Evolutionary conservation across 2,329 filamentous ascomycete species (phyloP), one percentile per base, ranked within the genome.

Genomic region (Fusarium sp.): DNA sequence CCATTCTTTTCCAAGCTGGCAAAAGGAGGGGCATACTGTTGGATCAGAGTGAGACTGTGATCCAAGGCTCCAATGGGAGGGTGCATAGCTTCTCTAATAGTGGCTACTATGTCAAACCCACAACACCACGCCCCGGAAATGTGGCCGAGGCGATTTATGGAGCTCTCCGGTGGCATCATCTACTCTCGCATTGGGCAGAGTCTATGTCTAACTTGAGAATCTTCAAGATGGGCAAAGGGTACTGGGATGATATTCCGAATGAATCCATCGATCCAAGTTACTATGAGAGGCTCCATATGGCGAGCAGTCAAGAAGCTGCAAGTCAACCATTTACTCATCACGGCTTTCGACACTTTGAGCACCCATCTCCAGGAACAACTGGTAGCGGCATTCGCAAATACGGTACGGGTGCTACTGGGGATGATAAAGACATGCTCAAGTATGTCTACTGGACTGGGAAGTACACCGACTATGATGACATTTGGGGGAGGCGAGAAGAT

Each of bases 1-100:
- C 80, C 3, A 83, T 85, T 27, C 58, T 81, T 9, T 64, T 62
- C 25, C 45, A 62, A 8, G 65, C 62, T 1, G 4, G 22, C 3
- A 52, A 66, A 14, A 47, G 25, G 30, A 11, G 20, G 1, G 32
- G 54, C 2, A 45, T 43, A 14, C 3, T 6, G 3, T 38, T 32
- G 4, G 63, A 69, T 22, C n/a, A n/a, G 12, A 62, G 17, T 32
- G 35, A 43, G 4, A 59, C 58, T 10, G 9, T 25, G 1, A 8
- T 63, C 4, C 6, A 33, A 10, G 20, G 27, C 8, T 65, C 14
- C 2, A 6, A 37, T 6, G 38, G 27, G 4, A 25, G 56, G 1
- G n/a, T 4, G 2, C 45, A 56, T 17, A 7, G 4, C 8, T 35
- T 68, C 15, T 65, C 66, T 0, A 66, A 66, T 17, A 22, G 43